Evolutionary conservation across 371 early-diverging fungal species (phyloP).

Genomic region (Batkoa obscura): DNA sequence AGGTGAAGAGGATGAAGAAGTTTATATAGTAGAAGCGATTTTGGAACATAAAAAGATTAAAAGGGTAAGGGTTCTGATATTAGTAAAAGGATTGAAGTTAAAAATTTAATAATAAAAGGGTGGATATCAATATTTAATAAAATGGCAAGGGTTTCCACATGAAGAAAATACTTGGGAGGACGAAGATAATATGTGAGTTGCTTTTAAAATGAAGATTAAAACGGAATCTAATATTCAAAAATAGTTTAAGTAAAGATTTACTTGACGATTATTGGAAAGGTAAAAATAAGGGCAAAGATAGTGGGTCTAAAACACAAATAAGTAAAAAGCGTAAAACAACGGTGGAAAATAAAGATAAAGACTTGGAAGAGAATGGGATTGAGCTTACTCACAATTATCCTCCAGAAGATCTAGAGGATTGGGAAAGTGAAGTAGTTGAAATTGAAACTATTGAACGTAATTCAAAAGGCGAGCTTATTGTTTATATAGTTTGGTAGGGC

Average conservation of each 20-base stretch:
- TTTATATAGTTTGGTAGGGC: conserved; percentile 1
- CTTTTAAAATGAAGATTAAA: not conserved
- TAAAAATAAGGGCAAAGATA: not conserved
- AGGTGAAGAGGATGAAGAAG: conserved; percentile 2
- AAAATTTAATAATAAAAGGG: not conserved
- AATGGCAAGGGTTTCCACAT: conserved; percentile 4
- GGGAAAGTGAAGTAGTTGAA: conserved; percentile 6
- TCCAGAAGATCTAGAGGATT: conserved; percentile 4
- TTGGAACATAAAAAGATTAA: conserved; percentile 2
- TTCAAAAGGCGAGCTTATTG: not conserved
- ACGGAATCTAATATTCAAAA: not conserved
- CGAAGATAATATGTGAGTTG: conserved; percentile 6
- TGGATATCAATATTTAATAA: not conserved
- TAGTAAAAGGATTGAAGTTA: not conserved
- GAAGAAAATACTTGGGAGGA: conserved; percentile 6
- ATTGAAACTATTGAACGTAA: conserved; percentile 2
- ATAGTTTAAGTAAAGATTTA: conserved; percentile 3
- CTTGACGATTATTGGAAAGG: conserved; percentile 3
- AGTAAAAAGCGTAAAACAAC: not conserved
- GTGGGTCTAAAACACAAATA: not conserved
- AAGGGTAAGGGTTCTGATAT: not conserved
- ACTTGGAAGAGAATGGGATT: not conserved
- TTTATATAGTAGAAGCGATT: conserved; percentile 4
- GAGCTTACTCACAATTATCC: conserved; percentile 3
- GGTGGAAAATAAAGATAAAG: not conserved